Base-by-base conservation (phyloP, 768 basidiomycete species). In the Tricholoma bakamatsutake region DNA sequence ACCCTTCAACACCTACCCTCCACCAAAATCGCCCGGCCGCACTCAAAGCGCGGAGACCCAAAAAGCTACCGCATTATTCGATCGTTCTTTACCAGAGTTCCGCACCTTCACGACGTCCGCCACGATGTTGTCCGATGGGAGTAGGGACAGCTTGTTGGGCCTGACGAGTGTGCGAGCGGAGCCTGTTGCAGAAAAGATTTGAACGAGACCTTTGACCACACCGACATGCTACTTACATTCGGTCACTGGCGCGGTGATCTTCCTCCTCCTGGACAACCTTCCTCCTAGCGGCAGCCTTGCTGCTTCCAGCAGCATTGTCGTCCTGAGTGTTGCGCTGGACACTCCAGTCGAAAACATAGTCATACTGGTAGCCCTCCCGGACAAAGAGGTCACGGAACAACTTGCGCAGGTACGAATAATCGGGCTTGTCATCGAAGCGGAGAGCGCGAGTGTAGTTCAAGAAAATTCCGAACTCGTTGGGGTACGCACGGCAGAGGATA, bases 261-360 rank as follows among this genome's bases (percentile, higher is more conserved):
- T 92, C 90, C 52, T 90, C 89, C 62, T 92, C 90, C 64, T 88
- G 87, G 43, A 90, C 83, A 21, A 91, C 85, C 77, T 91, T 92
- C 66, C 88, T 80, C 64, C 88, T 79, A 47, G 80, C 74, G 45
- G 77, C 71, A 31, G 80, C 74, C 70, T 85, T 91, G 71, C 87
- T 81, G 56, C 82, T 76, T 43, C 80, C 75, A 40, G 74, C 74
- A 42, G 78, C 80, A 57, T 42, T 42, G 17, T 91, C 88, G 8
- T 88, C 86, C 59, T 84, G 81, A 11, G 83, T 76, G 56, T 78
- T 79, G 49, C 89, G 81, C 71, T 93, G 91, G 55, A 95, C 90
- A 64, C 87, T 90, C 95, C 97, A 99, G 72, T 99, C 97, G 66
- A 99, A 99, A 67, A 98, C 93, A 65, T 98, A 99, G 72, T 99